phyloP scores from a whole-genome alignment of 805 yeast genomes.

The Jamesozyma piceae region DNA sequence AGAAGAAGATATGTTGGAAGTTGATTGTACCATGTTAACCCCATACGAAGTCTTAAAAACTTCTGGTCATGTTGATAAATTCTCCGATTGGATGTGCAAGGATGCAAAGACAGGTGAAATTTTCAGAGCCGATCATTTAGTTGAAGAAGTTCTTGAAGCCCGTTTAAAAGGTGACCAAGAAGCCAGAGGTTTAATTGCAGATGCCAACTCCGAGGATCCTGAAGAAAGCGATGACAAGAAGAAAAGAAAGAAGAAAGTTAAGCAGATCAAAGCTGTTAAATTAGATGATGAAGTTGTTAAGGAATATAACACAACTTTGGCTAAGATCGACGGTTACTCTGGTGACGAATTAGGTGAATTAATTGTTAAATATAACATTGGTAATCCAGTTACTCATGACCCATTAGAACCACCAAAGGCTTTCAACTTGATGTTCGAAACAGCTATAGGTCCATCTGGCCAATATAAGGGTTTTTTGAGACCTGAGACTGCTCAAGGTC shows the following conservation, averaged over 20 bases:
- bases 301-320: slow-evolving; percentile 80
- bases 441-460: slow-evolving; percentile 98
- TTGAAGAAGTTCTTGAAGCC: slow-evolving; percentile 94
- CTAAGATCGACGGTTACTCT: slow-evolving; percentile 90
- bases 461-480: slow-evolving; percentile 88
- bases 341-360: slow-evolving; percentile 88
- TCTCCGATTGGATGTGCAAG: slow-evolving; percentile 98
- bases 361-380: slow-evolving; percentile 71
- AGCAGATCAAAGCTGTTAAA: slow-evolving; percentile 82
- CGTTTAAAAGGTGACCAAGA: slow-evolving; percentile 94
- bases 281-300: slow-evolving; percentile 69
- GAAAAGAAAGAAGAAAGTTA: slow-evolving; percentile 92
- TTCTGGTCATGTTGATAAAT: slow-evolving; percentile 98
- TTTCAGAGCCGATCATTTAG: slow-evolving; percentile 95
- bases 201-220: slow-evolving; percentile 52
- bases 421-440: slow-evolving; percentile 97
- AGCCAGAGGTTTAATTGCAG: slow-evolving; percentile 75
- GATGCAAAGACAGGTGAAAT: slow-evolving; percentile 95
- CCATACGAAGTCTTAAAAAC: slow-evolving; percentile 97
- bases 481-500: slow-evolving; percentile 99
- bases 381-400: slow-evolving; percentile 86
- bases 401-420: slow-evolving; percentile 83
- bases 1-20: slow-evolving; percentile 98
- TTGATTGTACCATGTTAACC: slow-evolving; percentile 94
- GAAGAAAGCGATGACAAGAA: slow-evolving; percentile 73